These are phyloP conservation scores for Aspergillus ruber DNA, from an alignment of 2,329 filamentous ascomycete genomes.

Conservation along the genomic window DNA sequence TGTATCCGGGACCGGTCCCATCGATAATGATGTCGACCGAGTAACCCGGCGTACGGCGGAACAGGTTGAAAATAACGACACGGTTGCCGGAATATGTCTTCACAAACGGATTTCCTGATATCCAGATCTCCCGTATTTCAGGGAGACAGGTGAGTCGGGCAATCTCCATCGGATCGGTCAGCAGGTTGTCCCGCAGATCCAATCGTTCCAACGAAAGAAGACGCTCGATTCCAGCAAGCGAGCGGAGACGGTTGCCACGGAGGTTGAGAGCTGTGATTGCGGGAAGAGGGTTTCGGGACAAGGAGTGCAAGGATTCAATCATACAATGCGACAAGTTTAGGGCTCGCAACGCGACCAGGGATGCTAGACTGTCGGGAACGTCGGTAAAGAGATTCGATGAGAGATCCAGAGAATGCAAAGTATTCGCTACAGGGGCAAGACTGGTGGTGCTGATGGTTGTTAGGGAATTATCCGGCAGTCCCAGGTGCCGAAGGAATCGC, in stretches of 20 bases:
- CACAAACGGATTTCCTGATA: slow-evolving; percentile 85
- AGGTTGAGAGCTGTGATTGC: slow-evolving; percentile 92
- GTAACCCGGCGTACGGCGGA: slow-evolving; percentile 82
- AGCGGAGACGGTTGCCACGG: slow-evolving; percentile 77
- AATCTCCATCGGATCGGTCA: slow-evolving; percentile 86
- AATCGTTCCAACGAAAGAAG: slow-evolving; percentile 81
- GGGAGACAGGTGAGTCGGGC: slow-evolving; percentile 85
- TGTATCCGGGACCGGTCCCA: slow-evolving; percentile 71
- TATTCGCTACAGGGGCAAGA: slow-evolving; percentile 75
- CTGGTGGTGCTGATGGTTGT: slow-evolving; percentile 71
- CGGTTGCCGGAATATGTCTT: slow-evolving; percentile 81
- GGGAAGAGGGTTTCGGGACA: slow-evolving; percentile 74
- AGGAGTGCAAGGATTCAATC: slow-evolving; percentile 88
- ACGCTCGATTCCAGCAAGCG: slow-evolving; percentile 83
- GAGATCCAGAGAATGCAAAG: slow-evolving; percentile 83
- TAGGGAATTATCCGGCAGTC: slow-evolving; percentile 83
- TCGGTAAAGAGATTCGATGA: slow-evolving; percentile 92
- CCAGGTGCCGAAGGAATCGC: slow-evolving; percentile 88
- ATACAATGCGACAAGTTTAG: slow-evolving; percentile 95
- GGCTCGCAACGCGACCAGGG: slow-evolving; percentile 78
- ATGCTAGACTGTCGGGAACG: slow-evolving; percentile 83
- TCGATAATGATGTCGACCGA: slow-evolving; percentile 88
- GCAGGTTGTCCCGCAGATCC: slow-evolving; percentile 81
- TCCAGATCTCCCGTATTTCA: slow-evolving; percentile 86
- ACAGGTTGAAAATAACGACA: slow-evolving; percentile 90